These are phyloP conservation scores for Lachancea fermentati DNA, from an alignment of 805 yeast genomes.

Conservation along the genomic window DNA sequence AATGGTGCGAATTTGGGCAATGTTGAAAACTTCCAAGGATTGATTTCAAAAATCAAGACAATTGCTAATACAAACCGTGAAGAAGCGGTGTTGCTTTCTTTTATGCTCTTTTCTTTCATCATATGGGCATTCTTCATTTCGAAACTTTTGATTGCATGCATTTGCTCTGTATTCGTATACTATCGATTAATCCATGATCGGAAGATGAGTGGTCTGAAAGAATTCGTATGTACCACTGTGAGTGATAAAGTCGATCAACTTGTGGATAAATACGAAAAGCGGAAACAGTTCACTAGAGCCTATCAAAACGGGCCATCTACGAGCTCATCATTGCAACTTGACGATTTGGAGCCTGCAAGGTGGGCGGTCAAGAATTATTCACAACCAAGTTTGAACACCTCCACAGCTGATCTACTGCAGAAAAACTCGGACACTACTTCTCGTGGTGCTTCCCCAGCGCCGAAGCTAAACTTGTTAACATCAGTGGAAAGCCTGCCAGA, in stretches of 20 bases:
- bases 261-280: slow-evolving; percentile 19
- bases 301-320: not conserved
- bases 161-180: slow-evolving; percentile 47
- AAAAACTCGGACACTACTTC: not conserved
- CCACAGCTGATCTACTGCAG: slow-evolving; percentile 2
- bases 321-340: not conserved
- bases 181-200: slow-evolving; percentile 37
- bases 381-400: slow-evolving; percentile 3
- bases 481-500: not conserved
- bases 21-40: slow-evolving; percentile 22
- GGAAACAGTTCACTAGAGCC: slow-evolving; percentile 4
- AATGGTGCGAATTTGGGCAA: slow-evolving; percentile 30
- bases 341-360: slow-evolving; percentile 2
- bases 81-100: slow-evolving; percentile 66
- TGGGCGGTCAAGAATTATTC: not conserved
- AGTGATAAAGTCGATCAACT: slow-evolving; percentile 51
- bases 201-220: slow-evolving; percentile 43
- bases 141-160: slow-evolving; percentile 48
- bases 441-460: not conserved
- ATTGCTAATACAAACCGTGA: slow-evolving; percentile 57
- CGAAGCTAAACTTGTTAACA: not conserved
- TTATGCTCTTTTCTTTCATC: slow-evolving; percentile 69
- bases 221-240: slow-evolving; percentile 55
- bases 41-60: slow-evolving; percentile 42
- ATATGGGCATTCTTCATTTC: slow-evolving; percentile 68